Evolutionary conservation across 768 basidiomycete species (phyloP).

Genomic region (Mycena venus): DNA sequence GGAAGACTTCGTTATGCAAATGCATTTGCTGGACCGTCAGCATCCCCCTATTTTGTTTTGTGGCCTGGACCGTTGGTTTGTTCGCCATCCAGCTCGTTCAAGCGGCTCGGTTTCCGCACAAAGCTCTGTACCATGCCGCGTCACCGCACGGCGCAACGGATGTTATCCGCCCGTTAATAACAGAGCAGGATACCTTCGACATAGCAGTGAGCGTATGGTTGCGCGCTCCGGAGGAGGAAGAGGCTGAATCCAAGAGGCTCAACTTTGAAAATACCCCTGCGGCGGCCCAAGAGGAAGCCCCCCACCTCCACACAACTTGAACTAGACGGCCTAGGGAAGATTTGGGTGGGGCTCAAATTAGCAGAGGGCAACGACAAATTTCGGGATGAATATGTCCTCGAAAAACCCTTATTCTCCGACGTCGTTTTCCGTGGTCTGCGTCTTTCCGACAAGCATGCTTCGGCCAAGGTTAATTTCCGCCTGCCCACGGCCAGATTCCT

Average conservation of each 20-base stretch:
- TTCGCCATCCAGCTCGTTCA: not conserved
- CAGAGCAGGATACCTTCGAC: slow-evolving; percentile 40
- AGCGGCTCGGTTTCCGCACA: slow-evolving; percentile 6
- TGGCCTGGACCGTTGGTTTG: not conserved
- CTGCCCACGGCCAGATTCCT: slow-evolving; percentile 37
- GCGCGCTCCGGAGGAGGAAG: slow-evolving; percentile 34
- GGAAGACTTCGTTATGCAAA: not conserved
- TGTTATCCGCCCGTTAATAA: slow-evolving; percentile 41
- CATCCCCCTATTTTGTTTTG: not conserved
- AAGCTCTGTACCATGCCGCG: slow-evolving; percentile 2
- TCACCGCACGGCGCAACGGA: not conserved
- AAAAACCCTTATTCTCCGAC: slow-evolving; percentile 40
- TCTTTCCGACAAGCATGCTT: slow-evolving; percentile 37
- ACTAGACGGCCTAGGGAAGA: slow-evolving; percentile 7
- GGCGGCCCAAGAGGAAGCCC: not conserved
- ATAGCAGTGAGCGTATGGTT: slow-evolving; percentile 44
- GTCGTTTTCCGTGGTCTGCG: slow-evolving; percentile 40
- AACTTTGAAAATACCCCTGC: not conserved
- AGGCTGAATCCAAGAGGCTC: slow-evolving; percentile 8
- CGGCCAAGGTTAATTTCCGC: slow-evolving; percentile 38
- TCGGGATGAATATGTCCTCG: slow-evolving; percentile 27
- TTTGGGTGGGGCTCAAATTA: not conserved
- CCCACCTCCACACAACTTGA: not conserved
- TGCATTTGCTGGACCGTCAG: not conserved
- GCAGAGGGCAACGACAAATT: slow-evolving; percentile 2